phyloP scores from a whole-genome alignment of 371 early-diverging fungal genomes.

The Mucor piriformis region DNA sequence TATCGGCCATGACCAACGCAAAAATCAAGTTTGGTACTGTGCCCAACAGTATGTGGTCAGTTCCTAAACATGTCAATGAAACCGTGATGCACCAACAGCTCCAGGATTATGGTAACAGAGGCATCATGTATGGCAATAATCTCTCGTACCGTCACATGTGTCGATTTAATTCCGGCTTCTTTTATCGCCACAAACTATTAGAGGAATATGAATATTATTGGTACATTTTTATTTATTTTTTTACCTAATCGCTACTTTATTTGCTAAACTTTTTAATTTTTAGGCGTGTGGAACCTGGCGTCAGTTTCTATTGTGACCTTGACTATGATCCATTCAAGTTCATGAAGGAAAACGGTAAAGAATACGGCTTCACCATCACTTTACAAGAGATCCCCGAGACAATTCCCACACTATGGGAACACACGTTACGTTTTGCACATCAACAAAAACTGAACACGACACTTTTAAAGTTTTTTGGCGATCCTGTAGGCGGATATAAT shows the following conservation, averaged over 20 bases:
- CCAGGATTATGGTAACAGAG: constrained; percentile 57
- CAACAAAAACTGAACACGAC: constrained; percentile 36
- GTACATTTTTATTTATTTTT: constrained; percentile 43
- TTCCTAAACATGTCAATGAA: constrained; percentile 69
- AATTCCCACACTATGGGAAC: constrained; percentile 84
- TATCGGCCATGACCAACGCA: constrained; percentile 67
- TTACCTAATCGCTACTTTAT: neutral
- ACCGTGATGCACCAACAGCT: constrained; percentile 56
- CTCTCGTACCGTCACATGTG: constrained; percentile 49
- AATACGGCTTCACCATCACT: constrained; percentile 86
- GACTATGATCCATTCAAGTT: constrained; percentile 89
- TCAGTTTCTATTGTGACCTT: constrained; percentile 86
- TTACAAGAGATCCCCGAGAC: constrained; percentile 82
- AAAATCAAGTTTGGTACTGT: constrained; percentile 68
- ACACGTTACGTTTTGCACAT: constrained; percentile 62
- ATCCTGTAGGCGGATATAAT: constrained; percentile 51
- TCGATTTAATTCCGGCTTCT: constrained; percentile 85
- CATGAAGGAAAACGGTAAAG: constrained; percentile 75
- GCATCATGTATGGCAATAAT: constrained; percentile 69
- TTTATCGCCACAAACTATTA: constrained; percentile 86
- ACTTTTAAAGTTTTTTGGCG: constrained; percentile 45
- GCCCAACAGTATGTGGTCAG: constrained; percentile 69
- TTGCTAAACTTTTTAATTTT: constrained; percentile 35
- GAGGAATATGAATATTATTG: constrained; percentile 91
- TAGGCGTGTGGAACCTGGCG: constrained; percentile 96